A percentile compares a stretch with the other conserved stretches of the same genome.
phyloP scores from a whole-genome alignment of 2,329 filamentous ascomycete species.

The Pyrenochaeta sp. region DNA sequence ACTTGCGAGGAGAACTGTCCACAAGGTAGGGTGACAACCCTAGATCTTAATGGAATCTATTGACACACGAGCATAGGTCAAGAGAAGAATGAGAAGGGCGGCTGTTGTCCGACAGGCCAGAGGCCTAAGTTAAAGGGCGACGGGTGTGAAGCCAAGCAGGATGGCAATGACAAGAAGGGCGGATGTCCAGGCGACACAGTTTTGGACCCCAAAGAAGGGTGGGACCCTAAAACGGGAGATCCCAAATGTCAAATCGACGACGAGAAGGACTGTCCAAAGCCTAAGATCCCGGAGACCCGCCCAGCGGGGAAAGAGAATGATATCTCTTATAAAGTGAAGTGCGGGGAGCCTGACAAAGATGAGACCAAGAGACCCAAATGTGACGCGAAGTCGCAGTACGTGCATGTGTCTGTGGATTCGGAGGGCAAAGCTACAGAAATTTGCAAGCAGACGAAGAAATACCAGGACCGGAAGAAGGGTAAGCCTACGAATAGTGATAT shows the following conservation, averaged over 20 bases:
- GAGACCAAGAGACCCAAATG: constrained; percentile 6
- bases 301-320: constrained; percentile 6
- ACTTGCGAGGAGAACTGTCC: constrained; percentile 6
- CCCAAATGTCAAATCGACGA: constrained; percentile 12
- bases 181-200: constrained; percentile 8
- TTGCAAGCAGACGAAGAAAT: constrained; percentile 9
- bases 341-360: constrained; percentile 5
- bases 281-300: constrained; percentile 9
- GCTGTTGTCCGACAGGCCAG: constrained; percentile 28
- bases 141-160: constrained; percentile 7
- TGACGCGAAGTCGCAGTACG: constrained; percentile 7
- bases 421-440: constrained; percentile 5
- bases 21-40: constrained; percentile 1
- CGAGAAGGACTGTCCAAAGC: constrained; percentile 9
- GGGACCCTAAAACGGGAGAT: constrained; percentile 3
- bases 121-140: constrained; percentile 15
- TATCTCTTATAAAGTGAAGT: constrained; percentile 2
- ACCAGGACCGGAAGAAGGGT: constrained; percentile 3
- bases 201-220: constrained; percentile 10
- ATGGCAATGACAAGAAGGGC: constrained; percentile 5
- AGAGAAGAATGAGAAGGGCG: constrained; percentile 3
- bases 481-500: constrained; percentile 3
- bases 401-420: constrained; percentile 1
- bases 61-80: constrained; percentile 1
- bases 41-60: neutral